Conservation (phyloP, 495 filamentous ascomycete species). For the Lentithecium fluviatile region DNA sequence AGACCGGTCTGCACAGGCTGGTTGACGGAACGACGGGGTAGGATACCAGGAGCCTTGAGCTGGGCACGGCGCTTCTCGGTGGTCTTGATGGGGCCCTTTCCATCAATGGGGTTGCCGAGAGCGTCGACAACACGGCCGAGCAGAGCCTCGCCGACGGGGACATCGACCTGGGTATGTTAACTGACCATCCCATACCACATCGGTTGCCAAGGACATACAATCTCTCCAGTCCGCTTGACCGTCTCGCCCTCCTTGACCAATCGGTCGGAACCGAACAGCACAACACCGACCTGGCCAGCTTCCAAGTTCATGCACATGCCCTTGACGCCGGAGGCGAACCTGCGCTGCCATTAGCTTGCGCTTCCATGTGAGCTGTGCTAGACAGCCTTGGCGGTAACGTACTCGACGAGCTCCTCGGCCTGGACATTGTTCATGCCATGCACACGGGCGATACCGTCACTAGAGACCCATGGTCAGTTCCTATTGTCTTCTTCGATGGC, state of each 20-base stretch:
- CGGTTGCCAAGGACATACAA: slow-evolving; percentile 63
- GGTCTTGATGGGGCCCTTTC: slow-evolving; percentile 94
- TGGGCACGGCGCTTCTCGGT: slow-evolving; percentile 93
- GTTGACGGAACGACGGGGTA: slow-evolving; percentile 94
- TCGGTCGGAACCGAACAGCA: slow-evolving; percentile 99
- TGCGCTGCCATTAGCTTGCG: slow-evolving; percentile 45
- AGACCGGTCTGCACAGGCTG: slow-evolving; percentile 98
- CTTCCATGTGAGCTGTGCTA: slow-evolving; percentile 19
- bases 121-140: slow-evolving; percentile 98
- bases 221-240: slow-evolving; percentile 98
- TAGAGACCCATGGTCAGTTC: slow-evolving; percentile 52
- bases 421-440: slow-evolving; percentile 99
- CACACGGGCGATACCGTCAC: slow-evolving; percentile 99
- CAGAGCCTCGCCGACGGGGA: slow-evolving; percentile 87
- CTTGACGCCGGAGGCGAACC: slow-evolving; percentile 99
- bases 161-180: slow-evolving; percentile 72
- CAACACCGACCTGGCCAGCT: slow-evolving; percentile 99
- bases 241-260: slow-evolving; percentile 99
- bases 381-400: slow-evolving; percentile 50
- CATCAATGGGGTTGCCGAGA: slow-evolving; percentile 98
- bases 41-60: slow-evolving; percentile 97
- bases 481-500: slow-evolving; percentile 21
- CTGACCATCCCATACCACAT: neutral
- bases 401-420: slow-evolving; percentile 99
- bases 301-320: slow-evolving; percentile 99